Evolutionary conservation across 768 basidiomycete genomes (phyloP).

Genomic region (Collybiopsis luxurians): DNA sequence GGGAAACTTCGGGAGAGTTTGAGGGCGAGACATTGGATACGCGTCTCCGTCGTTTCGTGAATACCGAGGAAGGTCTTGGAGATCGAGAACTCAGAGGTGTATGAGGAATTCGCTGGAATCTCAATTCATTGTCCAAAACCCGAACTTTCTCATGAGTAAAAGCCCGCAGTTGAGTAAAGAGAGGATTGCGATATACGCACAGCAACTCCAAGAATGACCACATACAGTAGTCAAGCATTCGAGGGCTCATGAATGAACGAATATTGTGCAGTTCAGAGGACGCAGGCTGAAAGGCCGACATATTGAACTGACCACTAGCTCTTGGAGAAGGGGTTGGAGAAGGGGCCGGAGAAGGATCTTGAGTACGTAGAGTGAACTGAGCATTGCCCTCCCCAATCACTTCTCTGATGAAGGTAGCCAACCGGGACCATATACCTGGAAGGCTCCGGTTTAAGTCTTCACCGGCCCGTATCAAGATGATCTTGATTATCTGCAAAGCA

Average conservation of each 20-base stretch:
- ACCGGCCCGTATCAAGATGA: conserved; percentile 61
- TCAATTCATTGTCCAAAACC: conserved; percentile 50
- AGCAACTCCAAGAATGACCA: conserved; percentile 74
- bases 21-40: conserved; percentile 27
- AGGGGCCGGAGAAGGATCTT: conserved; percentile 41
- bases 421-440: conserved; percentile 61
- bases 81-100: conserved; percentile 23
- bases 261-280: conserved; percentile 14
- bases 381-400: conserved; percentile 59
- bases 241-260: conserved; percentile 36
- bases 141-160: conserved; percentile 65
- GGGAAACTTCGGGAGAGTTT: conserved; percentile 48
- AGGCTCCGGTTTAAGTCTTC: conserved; percentile 53
- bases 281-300: conserved; percentile 24
- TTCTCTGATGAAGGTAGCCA: conserved; percentile 50
- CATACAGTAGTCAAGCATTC: conserved; percentile 65
- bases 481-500: conserved; percentile 65
- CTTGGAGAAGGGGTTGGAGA: conserved; percentile 56
- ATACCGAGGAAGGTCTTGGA: conserved; percentile 49
- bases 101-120: conserved; percentile 21
- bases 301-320: conserved; percentile 39
- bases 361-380: conserved; percentile 47
- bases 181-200: conserved; percentile 58
- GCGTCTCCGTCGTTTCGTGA: conserved; percentile 54
- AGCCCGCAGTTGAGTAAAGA: conserved; percentile 63